Base-by-base conservation (phyloP, 305 asterid genomes). In the Ajuga reptans region DNA sequence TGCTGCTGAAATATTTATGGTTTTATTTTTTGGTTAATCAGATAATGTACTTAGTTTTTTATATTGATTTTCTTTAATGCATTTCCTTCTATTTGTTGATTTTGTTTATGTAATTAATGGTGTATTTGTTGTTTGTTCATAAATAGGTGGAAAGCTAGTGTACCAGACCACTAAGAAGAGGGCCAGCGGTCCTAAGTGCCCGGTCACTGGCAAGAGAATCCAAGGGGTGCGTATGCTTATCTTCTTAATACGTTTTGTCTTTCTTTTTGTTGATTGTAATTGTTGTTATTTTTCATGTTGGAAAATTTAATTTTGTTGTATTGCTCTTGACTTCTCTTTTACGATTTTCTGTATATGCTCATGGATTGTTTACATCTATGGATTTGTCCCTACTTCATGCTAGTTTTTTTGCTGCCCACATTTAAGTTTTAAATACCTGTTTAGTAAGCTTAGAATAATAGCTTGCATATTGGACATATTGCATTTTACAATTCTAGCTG, bases 161-260 rank as follows among this genome's bases (percentile, higher is more conserved):
- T 81, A 81, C 43, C 83, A 81, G 72, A 75, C 72, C 2, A 78
- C 85, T 2, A 81, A 81, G 76, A 81, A 81, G 78, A 81, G 83
- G 76, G 85, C 85, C 0, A 78, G 83, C 49, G 85, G 85, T 1
- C 85, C 85, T 4, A 81, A 75, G 69, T 81, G 85, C 71, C 85
- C 85, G 3, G 85, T 81, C 6, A 81, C 85, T 66, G 85, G 85
- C 39, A 81, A 78, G 78, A 78, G 85, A 52, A 81, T 78, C 63
- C 85, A 81, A 73, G 85, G 85, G 81, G 85, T 81, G 72, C 5
- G 75, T 60, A 14, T 2, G 53, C 34, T 45, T 27, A 1, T 24
- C 5, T 1, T 56, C 56, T 66, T 39, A 50, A 27, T 18, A 5
- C 9, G 15, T 2, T 6, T 57, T 11, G 8, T 49, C 11, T 53